Evolutionary conservation across 1,284 basidiomycete species (phyloP), one percentile per base, ranked within the genome.

Genomic region (Coriolopsis trogii): DNA sequence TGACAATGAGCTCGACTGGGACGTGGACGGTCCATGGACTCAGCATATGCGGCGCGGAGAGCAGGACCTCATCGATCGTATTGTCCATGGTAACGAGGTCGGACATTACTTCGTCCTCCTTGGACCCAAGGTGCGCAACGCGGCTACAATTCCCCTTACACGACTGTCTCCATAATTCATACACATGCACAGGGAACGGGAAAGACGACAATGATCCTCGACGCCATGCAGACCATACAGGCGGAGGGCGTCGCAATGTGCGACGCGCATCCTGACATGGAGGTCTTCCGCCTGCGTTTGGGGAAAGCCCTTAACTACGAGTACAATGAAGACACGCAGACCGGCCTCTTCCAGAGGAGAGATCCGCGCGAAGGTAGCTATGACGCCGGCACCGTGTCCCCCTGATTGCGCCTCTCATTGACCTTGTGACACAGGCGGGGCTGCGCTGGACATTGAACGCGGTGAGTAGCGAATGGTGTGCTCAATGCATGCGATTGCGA

Each of bases 221-320:
- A 93, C 59, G 80, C 87, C 0, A 92, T 94, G 90, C 71, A 79
- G 20, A 76, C 78, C 6, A 83, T 85, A 52, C 73, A 85, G 52
- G 91, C 91, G 2, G 90, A 93, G 46, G 84, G 83, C 24, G 77
- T 82, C 21, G 71, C 75, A 4, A 70, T 80, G 55, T 77, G 75
- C 51, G 78, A 80, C 65, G 84, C 80, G 3, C 82, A 85, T 64
- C 82, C 80, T 16, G 86, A 90, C 63, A 70, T 85, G 31, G 79
- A 84, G 58, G 89, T 93, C 16, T 92, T 93, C 73, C 79, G 90
- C 43, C 75, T 93, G 30, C 80, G 90, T 37, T 76, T 95, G 15
- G 92, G 91, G 37, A 92, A 93, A 67, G 85, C 84, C 18, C 66
- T 91, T 40, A 88, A 90, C 61, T 90, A 81, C 61, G 90, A 92